These are phyloP conservation scores for Harringtonia aguacate DNA, from an alignment of 2,329 filamentous ascomycete species.

Conservation along the genomic window DNA sequence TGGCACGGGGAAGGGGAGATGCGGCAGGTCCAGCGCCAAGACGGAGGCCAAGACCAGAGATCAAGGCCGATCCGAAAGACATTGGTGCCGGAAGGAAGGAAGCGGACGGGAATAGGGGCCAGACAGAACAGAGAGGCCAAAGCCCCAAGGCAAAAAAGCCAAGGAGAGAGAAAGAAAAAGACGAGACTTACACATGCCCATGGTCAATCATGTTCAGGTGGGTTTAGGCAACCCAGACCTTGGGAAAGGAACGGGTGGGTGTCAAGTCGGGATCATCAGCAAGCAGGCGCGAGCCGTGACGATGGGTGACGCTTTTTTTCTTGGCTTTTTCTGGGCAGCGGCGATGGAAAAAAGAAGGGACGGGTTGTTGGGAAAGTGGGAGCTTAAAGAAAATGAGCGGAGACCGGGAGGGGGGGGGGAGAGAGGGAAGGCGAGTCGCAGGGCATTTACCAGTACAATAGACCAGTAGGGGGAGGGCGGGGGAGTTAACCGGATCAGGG, in stretches of 20 bases:
- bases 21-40: no score
- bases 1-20: not conserved
- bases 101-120: constrained; percentile 1
- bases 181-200: constrained; percentile 12
- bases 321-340: constrained; percentile 5
- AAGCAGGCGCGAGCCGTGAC: not conserved
- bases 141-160: not conserved
- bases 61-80: not conserved
- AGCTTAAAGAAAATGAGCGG: no score
- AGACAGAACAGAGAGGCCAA: not conserved
- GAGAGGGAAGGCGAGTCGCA: no score
- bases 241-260: not conserved
- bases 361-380: no score
- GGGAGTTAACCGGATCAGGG: no score
- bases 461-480: no score
- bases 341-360: not conserved
- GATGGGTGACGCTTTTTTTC: constrained; percentile 4
- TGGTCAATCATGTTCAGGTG: constrained; percentile 12
- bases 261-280: constrained; percentile 6
- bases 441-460: no score
- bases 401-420: no score
- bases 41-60: not conserved
- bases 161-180: not conserved
- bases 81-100: not conserved
- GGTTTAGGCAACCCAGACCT: constrained; percentile 11